These are phyloP conservation scores for Podaxis sp. DNA, from an alignment of 768 basidiomycete genomes.

Conservation along the genomic window DNA sequence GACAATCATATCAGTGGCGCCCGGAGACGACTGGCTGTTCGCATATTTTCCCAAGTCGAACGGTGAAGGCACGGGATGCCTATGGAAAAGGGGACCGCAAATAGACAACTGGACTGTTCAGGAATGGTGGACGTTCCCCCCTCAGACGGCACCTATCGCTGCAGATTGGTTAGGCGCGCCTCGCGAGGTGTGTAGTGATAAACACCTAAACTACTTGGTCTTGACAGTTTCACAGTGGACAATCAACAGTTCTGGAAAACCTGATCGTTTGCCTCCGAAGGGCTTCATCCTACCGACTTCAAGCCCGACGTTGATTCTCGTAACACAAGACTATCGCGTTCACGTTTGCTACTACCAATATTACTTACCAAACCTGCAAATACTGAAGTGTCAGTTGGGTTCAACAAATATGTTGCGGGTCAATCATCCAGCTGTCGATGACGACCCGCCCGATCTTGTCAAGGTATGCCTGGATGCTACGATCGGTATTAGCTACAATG, in stretches of 20 bases:
- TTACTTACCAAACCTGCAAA: slow-evolving; percentile 41
- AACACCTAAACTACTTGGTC: slow-evolving; percentile 6
- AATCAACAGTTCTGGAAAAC: slow-evolving; percentile 39
- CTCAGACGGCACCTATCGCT: slow-evolving; percentile 57
- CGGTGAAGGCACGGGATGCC: slow-evolving; percentile 57
- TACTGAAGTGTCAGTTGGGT: slow-evolving; percentile 49
- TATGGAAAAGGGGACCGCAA: slow-evolving; percentile 62
- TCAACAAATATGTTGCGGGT: slow-evolving; percentile 38
- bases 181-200: slow-evolving; percentile 50
- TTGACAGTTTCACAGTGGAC: slow-evolving; percentile 47
- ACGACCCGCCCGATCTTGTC: slow-evolving; percentile 18
- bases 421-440: slow-evolving; percentile 27
- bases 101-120: slow-evolving; percentile 62
- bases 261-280: slow-evolving; percentile 54
- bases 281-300: slow-evolving; percentile 58
- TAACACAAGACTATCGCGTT: slow-evolving; percentile 62
- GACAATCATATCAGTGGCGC: slow-evolving; percentile 57
- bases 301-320: slow-evolving; percentile 56
- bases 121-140: slow-evolving; percentile 54
- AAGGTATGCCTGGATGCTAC: slow-evolving; percentile 54
- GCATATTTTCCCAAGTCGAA: slow-evolving; percentile 69
- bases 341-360: slow-evolving; percentile 55
- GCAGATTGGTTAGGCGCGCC: slow-evolving; percentile 60
- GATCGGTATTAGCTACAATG: slow-evolving; percentile 48
- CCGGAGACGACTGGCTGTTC: slow-evolving; percentile 64